phyloP scores from a whole-genome alignment of 805 yeast species.

The Jamesozyma lodderae region DNA sequence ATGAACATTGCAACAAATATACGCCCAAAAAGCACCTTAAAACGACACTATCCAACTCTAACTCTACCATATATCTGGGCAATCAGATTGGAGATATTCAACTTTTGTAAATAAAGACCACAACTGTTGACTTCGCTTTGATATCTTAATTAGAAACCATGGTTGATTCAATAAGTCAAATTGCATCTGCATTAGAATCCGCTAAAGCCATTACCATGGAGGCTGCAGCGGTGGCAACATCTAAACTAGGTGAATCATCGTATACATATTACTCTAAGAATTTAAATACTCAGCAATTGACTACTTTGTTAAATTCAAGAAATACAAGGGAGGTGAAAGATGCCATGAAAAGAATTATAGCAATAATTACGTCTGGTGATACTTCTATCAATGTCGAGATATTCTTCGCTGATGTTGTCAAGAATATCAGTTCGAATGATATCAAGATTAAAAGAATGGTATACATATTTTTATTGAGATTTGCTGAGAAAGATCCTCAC shows the following conservation, averaged over 20 bases:
- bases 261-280: constrained; percentile 32
- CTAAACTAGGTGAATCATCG: constrained; percentile 55
- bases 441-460: constrained; percentile 66
- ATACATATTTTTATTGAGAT: constrained; percentile 60
- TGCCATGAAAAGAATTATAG: constrained; percentile 50
- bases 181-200: constrained; percentile 68
- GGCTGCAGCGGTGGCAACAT: constrained; percentile 73
- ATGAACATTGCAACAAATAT: no score
- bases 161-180: constrained; percentile 50
- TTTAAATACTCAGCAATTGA: constrained; percentile 58
- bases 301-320: constrained; percentile 56
- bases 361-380: constrained; percentile 36
- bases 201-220: constrained; percentile 73
- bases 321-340: constrained; percentile 52
- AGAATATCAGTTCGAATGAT: constrained; percentile 65
- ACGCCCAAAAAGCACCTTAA: no score
- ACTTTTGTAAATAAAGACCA: no score
- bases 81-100: no score
- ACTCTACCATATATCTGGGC: no score
- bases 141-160: constrained; percentile 21
- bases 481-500: constrained; percentile 79
- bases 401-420: constrained; percentile 79
- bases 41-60: no score
- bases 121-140: no score
- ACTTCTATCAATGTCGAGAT: constrained; percentile 33